Conservation (phyloP, 2,329 filamentous ascomycete genomes). For the Verticillium alfalfae region DNA sequence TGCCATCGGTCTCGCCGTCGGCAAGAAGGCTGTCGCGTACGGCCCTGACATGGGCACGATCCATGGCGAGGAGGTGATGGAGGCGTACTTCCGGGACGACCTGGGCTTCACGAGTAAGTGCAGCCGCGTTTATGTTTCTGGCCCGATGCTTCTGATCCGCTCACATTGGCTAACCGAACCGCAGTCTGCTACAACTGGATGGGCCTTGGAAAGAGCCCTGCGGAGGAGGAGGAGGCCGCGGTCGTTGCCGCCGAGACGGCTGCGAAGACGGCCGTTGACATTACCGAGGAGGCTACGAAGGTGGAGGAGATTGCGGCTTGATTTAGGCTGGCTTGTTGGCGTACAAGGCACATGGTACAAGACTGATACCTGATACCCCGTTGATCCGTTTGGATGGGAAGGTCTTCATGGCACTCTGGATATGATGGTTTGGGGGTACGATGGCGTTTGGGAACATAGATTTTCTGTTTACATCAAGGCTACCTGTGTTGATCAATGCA, state of each 20-base stretch:
- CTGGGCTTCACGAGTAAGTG: slow-evolving; percentile 58
- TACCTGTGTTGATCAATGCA: no score
- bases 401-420: not conserved
- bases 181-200: slow-evolving; percentile 53
- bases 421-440: not conserved
- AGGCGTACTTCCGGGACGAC: slow-evolving; percentile 62
- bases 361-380: not conserved
- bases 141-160: not conserved
- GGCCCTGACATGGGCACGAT: slow-evolving; percentile 50
- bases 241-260: not conserved
- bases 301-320: not conserved
- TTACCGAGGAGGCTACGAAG: not conserved
- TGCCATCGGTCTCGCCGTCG: slow-evolving; percentile 67
- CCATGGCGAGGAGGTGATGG: slow-evolving; percentile 57
- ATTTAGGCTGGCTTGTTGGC: not conserved
- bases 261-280: not conserved
- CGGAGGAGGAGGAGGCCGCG: not conserved
- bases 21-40: slow-evolving; percentile 63
- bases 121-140: not conserved
- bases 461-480: no score
- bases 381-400: not conserved
- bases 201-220: slow-evolving; percentile 27
- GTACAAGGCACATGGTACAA: not conserved
- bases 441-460: not conserved
- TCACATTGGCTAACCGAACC: not conserved